Conservation (phyloP, 768 basidiomycete species). For the Pisolithus tinctorius region DNA sequence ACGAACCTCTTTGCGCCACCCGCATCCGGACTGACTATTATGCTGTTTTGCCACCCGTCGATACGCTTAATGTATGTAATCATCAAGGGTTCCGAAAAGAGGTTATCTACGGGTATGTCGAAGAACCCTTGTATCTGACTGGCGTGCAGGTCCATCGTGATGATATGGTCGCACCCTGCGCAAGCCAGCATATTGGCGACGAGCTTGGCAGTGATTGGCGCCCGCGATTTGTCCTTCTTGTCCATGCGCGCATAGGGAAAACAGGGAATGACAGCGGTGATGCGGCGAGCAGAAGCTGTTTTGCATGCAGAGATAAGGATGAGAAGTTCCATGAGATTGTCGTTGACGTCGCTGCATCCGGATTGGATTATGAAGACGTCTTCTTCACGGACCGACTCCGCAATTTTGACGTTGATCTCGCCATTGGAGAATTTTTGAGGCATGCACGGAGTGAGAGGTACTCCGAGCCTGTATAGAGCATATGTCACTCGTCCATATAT, state of each 20-base stretch:
- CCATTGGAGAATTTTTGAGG: slow-evolving; percentile 92
- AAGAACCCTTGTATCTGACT: slow-evolving; percentile 99
- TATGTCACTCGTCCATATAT: slow-evolving; percentile 40
- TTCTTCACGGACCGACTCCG: slow-evolving; percentile 93
- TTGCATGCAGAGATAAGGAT: slow-evolving; percentile 98
- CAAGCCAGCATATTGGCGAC: slow-evolving; percentile 97
- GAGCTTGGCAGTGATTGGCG: slow-evolving; percentile 96
- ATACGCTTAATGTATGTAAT: slow-evolving; percentile 90
- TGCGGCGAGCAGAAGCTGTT: slow-evolving; percentile 89
- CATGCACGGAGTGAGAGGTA: slow-evolving; percentile 77
- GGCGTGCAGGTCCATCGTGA: slow-evolving; percentile 98
- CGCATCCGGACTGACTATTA: slow-evolving; percentile 95
- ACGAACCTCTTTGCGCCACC: slow-evolving; percentile 96
- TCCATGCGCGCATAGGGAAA: slow-evolving; percentile 97
- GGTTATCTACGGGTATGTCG: slow-evolving; percentile 96
- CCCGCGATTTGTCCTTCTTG: slow-evolving; percentile 94
- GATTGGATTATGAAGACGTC: slow-evolving; percentile 99
- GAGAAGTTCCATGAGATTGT: slow-evolving; percentile 97
- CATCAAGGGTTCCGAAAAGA: slow-evolving; percentile 95
- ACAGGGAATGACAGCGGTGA: slow-evolving; percentile 97
- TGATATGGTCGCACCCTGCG: slow-evolving; percentile 96
- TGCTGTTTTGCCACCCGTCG: slow-evolving; percentile 76
- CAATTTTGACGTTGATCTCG: slow-evolving; percentile 92
- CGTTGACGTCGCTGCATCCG: slow-evolving; percentile 84
- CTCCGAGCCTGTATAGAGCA: slow-evolving; percentile 66